Base-by-base conservation (phyloP, 352 stramenopile species). In the Pythium phragmitis region DNA sequence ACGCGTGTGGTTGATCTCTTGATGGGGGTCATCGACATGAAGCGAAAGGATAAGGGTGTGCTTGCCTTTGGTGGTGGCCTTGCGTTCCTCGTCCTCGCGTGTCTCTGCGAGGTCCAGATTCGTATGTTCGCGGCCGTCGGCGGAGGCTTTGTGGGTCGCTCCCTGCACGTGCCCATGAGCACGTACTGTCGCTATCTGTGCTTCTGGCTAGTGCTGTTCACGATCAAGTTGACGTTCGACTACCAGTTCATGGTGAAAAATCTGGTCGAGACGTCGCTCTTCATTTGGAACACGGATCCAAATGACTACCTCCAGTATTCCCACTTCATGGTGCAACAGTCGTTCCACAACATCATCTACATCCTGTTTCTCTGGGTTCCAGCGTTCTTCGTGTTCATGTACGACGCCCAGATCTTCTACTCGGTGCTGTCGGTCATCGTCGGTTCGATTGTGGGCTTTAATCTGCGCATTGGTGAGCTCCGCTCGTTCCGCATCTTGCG, bases 331-430 rank as follows among this genome's bases (percentile, higher is more conserved):
- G 64, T 93, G 33, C 86, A 93, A 66, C 33, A 87, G 28, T 84
- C 75, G 46, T 91, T 89, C 64, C 85, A 93, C 82, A 93, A 95
- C 79, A 85, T 95, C 57, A 54, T 87, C 23, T 95, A 92, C 69
- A 84, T 95, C 33, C 43, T 92, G 12, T 91, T 91, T 67, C 63
- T 95, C 51, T 95, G 86, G 86, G 76, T 93, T 23, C 86, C 86
- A 26, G 74, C 82, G 7, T 91, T 87, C 55, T 84, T 93, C 58
- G 86, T 95, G 28, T 91, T 91, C 65, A 85, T 93, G 76, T 95
- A 93, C 72, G 86, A 95, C 58, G 76, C 80, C 43, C 86, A 95
- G 70, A 92, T 95, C 61, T 93, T 92, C 69, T 95, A 93, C 73
- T 77, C 84, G 17, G 69, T 95, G 37, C 64, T 93, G 45, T 89